Evolutionary conservation across 768 basidiomycete species (phyloP).

Genomic region (Phylloporus sp.): DNA sequence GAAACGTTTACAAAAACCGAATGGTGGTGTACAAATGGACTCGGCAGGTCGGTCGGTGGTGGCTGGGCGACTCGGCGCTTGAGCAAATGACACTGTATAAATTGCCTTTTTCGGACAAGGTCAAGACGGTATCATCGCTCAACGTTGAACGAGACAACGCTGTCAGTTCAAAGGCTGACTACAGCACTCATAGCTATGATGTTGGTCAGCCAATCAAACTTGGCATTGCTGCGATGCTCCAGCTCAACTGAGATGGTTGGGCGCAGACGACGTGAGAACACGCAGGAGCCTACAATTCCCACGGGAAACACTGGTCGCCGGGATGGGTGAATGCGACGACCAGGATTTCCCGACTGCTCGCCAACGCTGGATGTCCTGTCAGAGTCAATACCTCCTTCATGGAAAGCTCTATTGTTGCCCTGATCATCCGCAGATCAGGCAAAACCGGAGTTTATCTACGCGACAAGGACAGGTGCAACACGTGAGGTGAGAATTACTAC

Average conservation of each 20-base stretch:
- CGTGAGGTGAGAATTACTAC: constrained; percentile 10
- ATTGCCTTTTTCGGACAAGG: constrained; percentile 14
- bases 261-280: too few relatives aligned
- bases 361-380: constrained; percentile 2
- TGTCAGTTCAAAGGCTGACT: too few relatives aligned
- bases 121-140: too few relatives aligned
- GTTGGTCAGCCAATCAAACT: too few relatives aligned
- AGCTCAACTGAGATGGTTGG: too few relatives aligned
- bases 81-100: not conserved
- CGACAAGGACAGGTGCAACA: constrained; percentile 5
- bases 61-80: constrained; percentile 5
- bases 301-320: too few relatives aligned
- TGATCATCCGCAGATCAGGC: constrained; percentile 24
- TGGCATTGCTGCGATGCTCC: too few relatives aligned
- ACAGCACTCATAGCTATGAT: too few relatives aligned
- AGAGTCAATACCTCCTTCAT: constrained; percentile 18
- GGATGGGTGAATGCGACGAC: too few relatives aligned
- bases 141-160: too few relatives aligned
- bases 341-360: too few relatives aligned
- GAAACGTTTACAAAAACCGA: not conserved
- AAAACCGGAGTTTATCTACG: constrained; percentile 9
- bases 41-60: constrained; percentile 8
- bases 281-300: too few relatives aligned
- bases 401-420: constrained; percentile 24
- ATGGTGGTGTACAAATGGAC: constrained; percentile 1